Evolutionary conservation across 345 rosid genomes (phyloP).

Genomic region (Capsella bursapastoris): DNA sequence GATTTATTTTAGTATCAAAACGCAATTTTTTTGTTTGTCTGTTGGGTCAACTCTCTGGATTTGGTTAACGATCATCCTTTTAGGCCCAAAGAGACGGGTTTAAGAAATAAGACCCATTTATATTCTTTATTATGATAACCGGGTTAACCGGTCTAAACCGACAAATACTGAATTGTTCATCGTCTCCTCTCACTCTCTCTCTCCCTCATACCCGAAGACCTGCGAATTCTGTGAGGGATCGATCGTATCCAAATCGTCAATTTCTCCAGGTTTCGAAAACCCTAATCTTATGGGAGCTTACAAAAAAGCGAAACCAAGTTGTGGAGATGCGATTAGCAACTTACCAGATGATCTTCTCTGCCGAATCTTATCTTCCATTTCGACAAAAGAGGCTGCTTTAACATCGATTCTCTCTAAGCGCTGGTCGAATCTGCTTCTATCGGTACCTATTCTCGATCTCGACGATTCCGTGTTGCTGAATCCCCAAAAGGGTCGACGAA

Average conservation of each 20-base stretch:
- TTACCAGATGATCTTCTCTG: constrained; percentile 37
- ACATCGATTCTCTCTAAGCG: constrained; percentile 26
- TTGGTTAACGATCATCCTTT: not conserved
- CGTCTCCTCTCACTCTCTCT: not conserved
- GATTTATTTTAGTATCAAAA: too few species aligned
- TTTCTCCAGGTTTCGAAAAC: not conserved
- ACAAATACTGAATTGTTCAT: not conserved
- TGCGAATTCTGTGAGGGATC: not conserved
- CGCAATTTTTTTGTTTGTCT: too few species aligned
- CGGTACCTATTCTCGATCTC: constrained; percentile 14
- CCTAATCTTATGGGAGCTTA: constrained; percentile 14
- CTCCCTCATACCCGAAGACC: not conserved
- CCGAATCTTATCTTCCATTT: constrained; percentile 18
- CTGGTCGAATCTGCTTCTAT: constrained; percentile 28
- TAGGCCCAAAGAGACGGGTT: not conserved
- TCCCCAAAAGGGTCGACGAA: not conserved
- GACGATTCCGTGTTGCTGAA: constrained; percentile 11
- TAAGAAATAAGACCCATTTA: not conserved
- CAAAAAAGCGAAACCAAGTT: constrained; percentile 8
- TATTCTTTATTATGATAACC: not conserved
- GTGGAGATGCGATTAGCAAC: constrained; percentile 10
- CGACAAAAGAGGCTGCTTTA: constrained; percentile 34
- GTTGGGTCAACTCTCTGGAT: not conserved
- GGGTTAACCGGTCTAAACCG: not conserved
- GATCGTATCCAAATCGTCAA: constrained; percentile 1